A percentile compares a stretch with the other conserved stretches of the same genome.
Evolutionary conservation across 2,329 filamentous ascomycete genomes (phyloP).

Genomic region (Boeremia lycopersici): DNA sequence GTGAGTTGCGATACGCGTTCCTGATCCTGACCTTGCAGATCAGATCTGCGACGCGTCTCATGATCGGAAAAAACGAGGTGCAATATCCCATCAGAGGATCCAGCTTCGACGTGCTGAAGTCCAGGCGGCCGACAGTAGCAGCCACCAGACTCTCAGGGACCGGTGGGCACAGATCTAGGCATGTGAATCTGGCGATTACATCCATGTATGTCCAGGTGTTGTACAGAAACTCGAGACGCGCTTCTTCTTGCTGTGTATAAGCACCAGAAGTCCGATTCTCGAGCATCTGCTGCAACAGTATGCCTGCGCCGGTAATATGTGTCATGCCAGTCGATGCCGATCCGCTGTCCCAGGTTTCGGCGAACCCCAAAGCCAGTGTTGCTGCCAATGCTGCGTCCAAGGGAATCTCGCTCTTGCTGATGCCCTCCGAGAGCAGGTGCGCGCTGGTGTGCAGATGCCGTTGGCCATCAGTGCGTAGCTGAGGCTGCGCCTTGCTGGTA

Average conservation of each 20-base stretch:
- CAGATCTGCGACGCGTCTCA: conserved; percentile 67
- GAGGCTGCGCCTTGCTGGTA: conserved; percentile 60
- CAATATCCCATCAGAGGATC: conserved; percentile 74
- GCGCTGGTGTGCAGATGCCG: conserved; percentile 69
- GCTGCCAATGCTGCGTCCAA: conserved; percentile 69
- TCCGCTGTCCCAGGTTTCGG: conserved; percentile 71
- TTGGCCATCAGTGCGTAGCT: conserved; percentile 63
- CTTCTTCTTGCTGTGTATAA: conserved; percentile 38
- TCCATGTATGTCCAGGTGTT: conserved; percentile 76
- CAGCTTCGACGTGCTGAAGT: conserved; percentile 43
- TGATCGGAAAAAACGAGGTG: conserved; percentile 67
- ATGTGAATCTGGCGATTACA: conserved; percentile 71
- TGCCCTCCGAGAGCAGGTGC: conserved; percentile 56
- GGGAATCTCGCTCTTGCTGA: conserved; percentile 64
- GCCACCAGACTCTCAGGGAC: conserved; percentile 51
- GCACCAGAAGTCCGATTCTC: conserved; percentile 48
- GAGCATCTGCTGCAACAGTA: conserved; percentile 64
- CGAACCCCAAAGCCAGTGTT: conserved; percentile 68
- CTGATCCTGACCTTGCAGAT: conserved; percentile 63
- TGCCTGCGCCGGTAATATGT: conserved; percentile 68
- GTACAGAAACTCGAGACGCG: conserved; percentile 66
- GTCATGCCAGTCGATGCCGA: conserved; percentile 66
- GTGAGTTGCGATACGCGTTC: conserved; percentile 57
- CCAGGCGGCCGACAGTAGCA: conserved; percentile 18
- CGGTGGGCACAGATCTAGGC: conserved; percentile 60